Evolutionary conservation across 495 filamentous ascomycete species (phyloP), one percentile per base, ranked within the genome.

Genomic region (Penicillium riverlandense): DNA sequence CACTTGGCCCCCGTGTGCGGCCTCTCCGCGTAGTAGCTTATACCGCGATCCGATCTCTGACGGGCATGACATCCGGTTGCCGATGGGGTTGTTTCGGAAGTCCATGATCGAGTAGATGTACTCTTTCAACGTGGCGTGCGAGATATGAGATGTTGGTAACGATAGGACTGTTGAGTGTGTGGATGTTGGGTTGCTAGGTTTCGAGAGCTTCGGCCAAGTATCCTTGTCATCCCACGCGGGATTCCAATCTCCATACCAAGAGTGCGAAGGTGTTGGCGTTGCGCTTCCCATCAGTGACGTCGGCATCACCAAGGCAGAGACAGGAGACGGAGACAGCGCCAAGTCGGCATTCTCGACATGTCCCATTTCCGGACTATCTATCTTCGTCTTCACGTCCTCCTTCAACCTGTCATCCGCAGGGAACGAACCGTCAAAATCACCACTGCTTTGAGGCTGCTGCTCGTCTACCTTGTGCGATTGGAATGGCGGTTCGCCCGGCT

Each of bases 41-140:
- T 66, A 65, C n/a, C 62, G 54, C 32, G 43, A 7, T 12, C 37
- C 37, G 28, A 48, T 48, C 1, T 37, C 11, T 7, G 32, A 28
- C 0, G 53, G 53, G 30, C 50, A 55, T 7, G 34, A 31, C 7
- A 45, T n/a, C 2, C 39, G 45, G 16, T 43, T n/a, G 28, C 39
- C 42, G 0, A 35, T 11, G 6, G 29, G n/a, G 8, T 45, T 28
- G 11, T 49, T 33, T 33, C 37, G 29, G 14, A 43, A 53, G 30
- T 49, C 29, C n/a, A 50, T 11, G 7, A 44, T 54, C 2, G 40
- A 43, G 9, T 30, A 29, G 11, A 54, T 11, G 6, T 47, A 45
- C 15, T 37, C 13, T 7, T 38, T 29, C 11, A 50, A 10, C 9
- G 30, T 8, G 8, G 31, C 29, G 14, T 29, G 43, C 4, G 38